phyloP scores from a whole-genome alignment of 2,329 filamentous ascomycete genomes.

The Hypomyces perniciosus region DNA sequence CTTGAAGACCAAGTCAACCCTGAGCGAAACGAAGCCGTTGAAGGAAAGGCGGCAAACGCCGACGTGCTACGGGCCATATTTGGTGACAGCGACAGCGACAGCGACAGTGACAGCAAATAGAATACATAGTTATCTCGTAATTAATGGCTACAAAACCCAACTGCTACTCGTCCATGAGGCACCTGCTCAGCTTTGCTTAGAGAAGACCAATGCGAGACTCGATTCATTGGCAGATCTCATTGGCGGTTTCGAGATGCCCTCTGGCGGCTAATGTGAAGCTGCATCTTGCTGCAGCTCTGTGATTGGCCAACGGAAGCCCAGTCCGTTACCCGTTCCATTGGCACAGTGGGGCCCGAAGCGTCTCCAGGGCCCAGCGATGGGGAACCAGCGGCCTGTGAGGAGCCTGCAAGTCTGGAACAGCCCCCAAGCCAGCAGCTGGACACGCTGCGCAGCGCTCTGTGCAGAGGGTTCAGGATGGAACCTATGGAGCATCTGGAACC shows the following conservation, averaged over 20 bases:
- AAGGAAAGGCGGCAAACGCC: slow-evolving; percentile 67
- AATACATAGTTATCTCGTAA: too few relatives aligned
- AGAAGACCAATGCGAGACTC: neutral
- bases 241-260: slow-evolving; percentile 1
- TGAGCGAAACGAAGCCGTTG: slow-evolving; percentile 62
- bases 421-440: neutral
- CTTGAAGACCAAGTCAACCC: slow-evolving; percentile 50
- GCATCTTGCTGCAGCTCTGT: slow-evolving; percentile 1
- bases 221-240: neutral
- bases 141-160: too few relatives aligned
- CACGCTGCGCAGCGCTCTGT: neutral
- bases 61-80: slow-evolving; percentile 91
- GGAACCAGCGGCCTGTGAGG: neutral
- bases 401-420: slow-evolving; percentile 6
- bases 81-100: slow-evolving; percentile 73
- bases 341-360: neutral
- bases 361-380: neutral
- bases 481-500: neutral
- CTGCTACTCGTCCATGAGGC: too few relatives aligned
- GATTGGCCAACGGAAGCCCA: slow-evolving; percentile 7
- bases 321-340: slow-evolving; percentile 8
- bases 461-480: neutral
- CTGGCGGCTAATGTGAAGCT: slow-evolving; percentile 14
- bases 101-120: neutral
- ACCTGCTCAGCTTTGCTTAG: too few relatives aligned